A percentile compares a stretch with the other conserved stretches of the same genome.
Evolutionary conservation across 2,329 filamentous ascomycete genomes (phyloP).

Genomic region (Teratosphaeria destructans): DNA sequence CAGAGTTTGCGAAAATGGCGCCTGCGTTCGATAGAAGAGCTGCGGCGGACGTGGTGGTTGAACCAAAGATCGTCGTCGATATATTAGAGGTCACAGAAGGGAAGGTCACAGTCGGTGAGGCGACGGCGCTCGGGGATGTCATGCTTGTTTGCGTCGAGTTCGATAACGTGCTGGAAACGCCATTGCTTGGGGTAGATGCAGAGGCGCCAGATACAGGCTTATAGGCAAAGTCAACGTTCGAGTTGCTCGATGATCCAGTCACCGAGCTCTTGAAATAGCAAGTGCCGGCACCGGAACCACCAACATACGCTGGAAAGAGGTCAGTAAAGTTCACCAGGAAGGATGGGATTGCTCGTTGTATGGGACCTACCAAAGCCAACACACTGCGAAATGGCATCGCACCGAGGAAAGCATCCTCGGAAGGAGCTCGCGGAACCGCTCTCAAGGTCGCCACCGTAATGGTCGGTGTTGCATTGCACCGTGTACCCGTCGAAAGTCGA

Average conservation of each 20-base stretch:
- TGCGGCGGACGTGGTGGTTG: too few species aligned
- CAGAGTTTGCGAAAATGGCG: not conserved
- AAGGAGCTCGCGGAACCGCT: not conserved
- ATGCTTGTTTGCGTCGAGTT: not conserved
- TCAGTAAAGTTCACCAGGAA: not conserved
- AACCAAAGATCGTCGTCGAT: not conserved
- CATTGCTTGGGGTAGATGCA: not conserved
- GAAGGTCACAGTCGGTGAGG: too few species aligned
- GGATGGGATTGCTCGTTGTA: not conserved
- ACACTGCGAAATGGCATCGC: conserved; percentile 6
- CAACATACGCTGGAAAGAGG: not conserved
- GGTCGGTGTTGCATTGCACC: conserved; percentile 2
- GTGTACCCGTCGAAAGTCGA: not conserved
- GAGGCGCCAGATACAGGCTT: not conserved
- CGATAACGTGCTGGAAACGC: not conserved
- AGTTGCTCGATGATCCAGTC: not conserved
- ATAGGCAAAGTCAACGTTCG: not conserved
- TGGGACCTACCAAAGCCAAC: conserved; percentile 5
- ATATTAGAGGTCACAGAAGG: not conserved
- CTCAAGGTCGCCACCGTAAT: not conserved
- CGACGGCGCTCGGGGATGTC: not conserved
- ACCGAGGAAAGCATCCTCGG: conserved; percentile 3
- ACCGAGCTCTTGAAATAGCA: conserved; percentile 1
- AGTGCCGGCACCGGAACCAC: not conserved
- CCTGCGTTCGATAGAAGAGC: too few species aligned